Conservation (phyloP, 139 green algal genomes). For the Chlamydomonas sp. region DNA sequence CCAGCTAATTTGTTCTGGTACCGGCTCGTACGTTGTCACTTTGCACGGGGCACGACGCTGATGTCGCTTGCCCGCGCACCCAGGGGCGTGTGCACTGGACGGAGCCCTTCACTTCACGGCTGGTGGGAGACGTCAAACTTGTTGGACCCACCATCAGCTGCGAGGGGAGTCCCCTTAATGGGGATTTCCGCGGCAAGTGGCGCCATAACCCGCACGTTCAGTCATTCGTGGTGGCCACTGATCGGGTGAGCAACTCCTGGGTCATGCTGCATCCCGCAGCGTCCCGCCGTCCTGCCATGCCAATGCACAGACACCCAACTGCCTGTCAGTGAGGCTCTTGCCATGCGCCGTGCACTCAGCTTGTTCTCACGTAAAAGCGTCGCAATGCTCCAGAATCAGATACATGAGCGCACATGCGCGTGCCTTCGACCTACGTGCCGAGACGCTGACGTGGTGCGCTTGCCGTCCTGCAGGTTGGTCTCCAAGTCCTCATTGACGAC, state of each 20-base stretch:
- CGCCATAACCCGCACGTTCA: conserved; percentile 82
- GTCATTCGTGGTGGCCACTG: conserved; percentile 78
- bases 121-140: conserved; percentile 69
- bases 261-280: too few relatives aligned
- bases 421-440: background rate
- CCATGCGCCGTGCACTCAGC: too few relatives aligned
- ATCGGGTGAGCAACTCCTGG: conserved; percentile 49
- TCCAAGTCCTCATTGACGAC: conserved; percentile 66
- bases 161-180: conserved; percentile 70
- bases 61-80: too few relatives aligned
- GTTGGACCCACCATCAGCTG: conserved; percentile 83
- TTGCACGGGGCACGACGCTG: too few relatives aligned
- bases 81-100: conserved; percentile 71
- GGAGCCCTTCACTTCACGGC: conserved; percentile 56
- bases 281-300: too few relatives aligned
- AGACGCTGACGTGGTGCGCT: background rate
- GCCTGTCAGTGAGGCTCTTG: too few relatives aligned
- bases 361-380: background rate
- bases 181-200: conserved; percentile 68
- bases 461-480: conserved; percentile 47
- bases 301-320: too few relatives aligned
- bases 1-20: background rate
- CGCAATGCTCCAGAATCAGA: background rate
- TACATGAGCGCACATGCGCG: background rate
- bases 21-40: too few relatives aligned